Evolutionary conservation across 371 early-diverging fungal species (phyloP).

Genomic region (Mortierella sp.): DNA sequence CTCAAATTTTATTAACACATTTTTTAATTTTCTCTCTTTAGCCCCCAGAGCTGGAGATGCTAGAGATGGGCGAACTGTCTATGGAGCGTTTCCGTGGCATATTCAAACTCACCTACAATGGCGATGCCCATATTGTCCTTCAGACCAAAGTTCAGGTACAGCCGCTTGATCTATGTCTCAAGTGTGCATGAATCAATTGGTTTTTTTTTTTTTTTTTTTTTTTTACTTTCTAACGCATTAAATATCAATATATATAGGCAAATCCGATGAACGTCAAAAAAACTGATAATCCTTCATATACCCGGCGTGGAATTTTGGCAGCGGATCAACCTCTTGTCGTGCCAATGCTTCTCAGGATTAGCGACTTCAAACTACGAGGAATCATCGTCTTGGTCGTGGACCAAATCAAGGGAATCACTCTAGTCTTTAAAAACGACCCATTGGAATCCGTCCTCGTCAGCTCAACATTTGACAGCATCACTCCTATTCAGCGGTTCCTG

Average conservation of each 20-base stretch:
- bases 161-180: not conserved
- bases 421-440: conserved; percentile 97
- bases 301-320: conserved; percentile 80
- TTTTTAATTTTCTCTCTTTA: conserved; percentile 34
- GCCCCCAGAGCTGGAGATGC: conserved; percentile 97
- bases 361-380: conserved; percentile 88
- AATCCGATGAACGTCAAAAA: conserved; percentile 82
- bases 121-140: conserved; percentile 93
- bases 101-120: conserved; percentile 92
- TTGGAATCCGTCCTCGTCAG: conserved; percentile 92
- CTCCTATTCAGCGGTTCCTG: conserved; percentile 86
- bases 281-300: conserved; percentile 70
- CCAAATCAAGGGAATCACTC: conserved; percentile 91
- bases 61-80: conserved; percentile 97
- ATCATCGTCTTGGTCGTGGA: conserved; percentile 95
- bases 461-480: conserved; percentile 94
- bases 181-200: not conserved
- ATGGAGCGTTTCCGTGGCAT: conserved; percentile 95
- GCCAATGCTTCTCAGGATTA: conserved; percentile 94
- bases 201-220: no score
- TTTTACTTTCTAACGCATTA: not conserved
- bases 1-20: not conserved
- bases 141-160: conserved; percentile 94
- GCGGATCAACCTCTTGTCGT: conserved; percentile 95
- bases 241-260: conserved; percentile 63